A percentile compares a stretch with the other conserved stretches of the same genome.
These are phyloP conservation scores for Mariannaea sp. DNA, from an alignment of 2,329 filamentous ascomycete genomes.

Conservation along the genomic window DNA sequence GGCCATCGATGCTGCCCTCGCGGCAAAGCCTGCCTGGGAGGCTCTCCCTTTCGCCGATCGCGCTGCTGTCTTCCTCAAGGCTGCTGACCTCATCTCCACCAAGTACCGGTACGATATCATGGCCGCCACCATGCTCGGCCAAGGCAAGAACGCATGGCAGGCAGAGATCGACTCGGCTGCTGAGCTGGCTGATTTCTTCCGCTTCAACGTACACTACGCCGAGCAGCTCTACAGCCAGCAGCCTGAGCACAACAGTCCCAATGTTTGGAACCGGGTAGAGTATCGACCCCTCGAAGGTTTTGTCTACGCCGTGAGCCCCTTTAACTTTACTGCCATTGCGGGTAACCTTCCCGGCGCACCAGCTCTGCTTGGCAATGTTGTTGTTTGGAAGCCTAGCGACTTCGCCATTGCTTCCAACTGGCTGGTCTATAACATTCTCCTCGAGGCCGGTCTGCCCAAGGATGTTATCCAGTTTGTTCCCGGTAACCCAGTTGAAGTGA, in stretches of 20 bases:
- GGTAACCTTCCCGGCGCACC: slow-evolving; percentile 84
- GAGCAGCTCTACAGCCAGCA: slow-evolving; percentile 90
- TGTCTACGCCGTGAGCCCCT: slow-evolving; percentile 91
- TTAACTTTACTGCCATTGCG: slow-evolving; percentile 96
- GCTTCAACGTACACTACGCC: slow-evolving; percentile 93
- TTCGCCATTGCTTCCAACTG: slow-evolving; percentile 88
- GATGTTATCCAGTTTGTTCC: slow-evolving; percentile 94
- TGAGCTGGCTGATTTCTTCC: slow-evolving; percentile 89
- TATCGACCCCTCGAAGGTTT: slow-evolving; percentile 92
- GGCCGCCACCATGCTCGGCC: slow-evolving; percentile 93
- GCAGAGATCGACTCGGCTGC: slow-evolving; percentile 97
- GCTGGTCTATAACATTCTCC: slow-evolving; percentile 85
- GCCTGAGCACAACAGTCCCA: slow-evolving; percentile 79
- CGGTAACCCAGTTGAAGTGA: slow-evolving; percentile 84
- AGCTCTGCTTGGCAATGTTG: slow-evolving; percentile 90
- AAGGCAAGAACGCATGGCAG: slow-evolving; percentile 98
- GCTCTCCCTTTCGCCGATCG: slow-evolving; percentile 85
- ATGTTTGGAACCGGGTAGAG: slow-evolving; percentile 91
- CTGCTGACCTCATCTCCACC: slow-evolving; percentile 83
- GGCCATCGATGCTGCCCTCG: slow-evolving; percentile 83
- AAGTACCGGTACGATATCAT: slow-evolving; percentile 98
- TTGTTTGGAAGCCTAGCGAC: slow-evolving; percentile 96
- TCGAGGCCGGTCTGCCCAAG: slow-evolving; percentile 87
- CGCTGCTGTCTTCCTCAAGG: slow-evolving; percentile 93
- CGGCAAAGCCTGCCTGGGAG: slow-evolving; percentile 87